A percentile compares a stretch with the other conserved stretches of the same genome.
These are phyloP conservation scores for Blakeslea trispora DNA, from an alignment of 371 early-diverging fungal species.

Conservation along the genomic window DNA sequence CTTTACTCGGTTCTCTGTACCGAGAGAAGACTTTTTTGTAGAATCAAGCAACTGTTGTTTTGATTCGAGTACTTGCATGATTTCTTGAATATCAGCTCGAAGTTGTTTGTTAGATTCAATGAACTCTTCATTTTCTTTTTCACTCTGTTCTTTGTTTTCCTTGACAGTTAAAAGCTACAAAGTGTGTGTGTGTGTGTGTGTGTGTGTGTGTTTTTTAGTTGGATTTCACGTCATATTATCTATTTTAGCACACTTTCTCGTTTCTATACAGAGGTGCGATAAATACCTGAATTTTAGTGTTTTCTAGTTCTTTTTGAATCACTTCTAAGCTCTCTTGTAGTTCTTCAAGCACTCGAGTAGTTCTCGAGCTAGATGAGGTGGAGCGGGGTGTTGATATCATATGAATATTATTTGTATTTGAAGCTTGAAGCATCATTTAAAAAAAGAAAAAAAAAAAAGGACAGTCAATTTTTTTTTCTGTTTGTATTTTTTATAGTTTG, in stretches of 20 bases:
- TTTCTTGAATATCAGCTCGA: constrained; percentile 40
- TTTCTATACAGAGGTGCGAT: no score
- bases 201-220: no score
- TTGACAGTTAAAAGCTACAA: constrained; percentile 29
- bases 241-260: no score
- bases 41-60: constrained; percentile 43
- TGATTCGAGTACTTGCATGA: constrained; percentile 41
- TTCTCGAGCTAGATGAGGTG: constrained; percentile 22
- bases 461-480: no score
- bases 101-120: constrained; percentile 39
- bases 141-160: constrained; percentile 29
- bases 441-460: not conserved
- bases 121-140: constrained; percentile 35
- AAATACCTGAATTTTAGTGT: constrained; percentile 25
- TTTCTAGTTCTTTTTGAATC: constrained; percentile 27
- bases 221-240: no score
- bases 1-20: constrained; percentile 33
- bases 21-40: constrained; percentile 31
- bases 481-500: no score
- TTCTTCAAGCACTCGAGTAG: constrained; percentile 25
- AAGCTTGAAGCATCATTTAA: constrained; percentile 18
- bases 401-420: constrained; percentile 18
- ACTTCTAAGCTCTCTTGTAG: constrained; percentile 23
- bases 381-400: constrained; percentile 13
- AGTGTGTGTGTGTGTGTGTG: no score